These are phyloP conservation scores for Monilinia fructigena DNA, from an alignment of 2,329 filamentous ascomycete species.

Conservation along the genomic window DNA sequence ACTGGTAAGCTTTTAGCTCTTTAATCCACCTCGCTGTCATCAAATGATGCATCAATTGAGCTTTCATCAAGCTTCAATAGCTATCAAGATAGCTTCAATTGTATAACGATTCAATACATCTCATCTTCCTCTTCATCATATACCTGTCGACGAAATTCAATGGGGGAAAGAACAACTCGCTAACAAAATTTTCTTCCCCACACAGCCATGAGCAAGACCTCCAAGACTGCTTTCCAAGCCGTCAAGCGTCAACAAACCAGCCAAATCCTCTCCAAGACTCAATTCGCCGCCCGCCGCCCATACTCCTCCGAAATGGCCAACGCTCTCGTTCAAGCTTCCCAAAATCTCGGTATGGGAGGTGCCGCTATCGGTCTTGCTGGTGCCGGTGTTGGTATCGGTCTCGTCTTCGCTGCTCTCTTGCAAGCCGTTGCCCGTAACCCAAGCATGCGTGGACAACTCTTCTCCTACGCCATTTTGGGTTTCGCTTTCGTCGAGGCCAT, in stretches of 20 bases:
- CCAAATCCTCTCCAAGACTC: slow-evolving; percentile 59
- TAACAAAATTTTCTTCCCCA: slow-evolving; percentile 32
- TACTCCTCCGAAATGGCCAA: slow-evolving; percentile 88
- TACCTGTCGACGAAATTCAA: slow-evolving; percentile 4
- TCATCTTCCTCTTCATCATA: background rate
- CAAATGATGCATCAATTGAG: slow-evolving; percentile 22
- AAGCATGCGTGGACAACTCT: slow-evolving; percentile 90
- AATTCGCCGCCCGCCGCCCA: slow-evolving; percentile 49
- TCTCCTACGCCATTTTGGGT: slow-evolving; percentile 93
- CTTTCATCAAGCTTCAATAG: slow-evolving; percentile 11
- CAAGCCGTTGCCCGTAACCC: slow-evolving; percentile 92
- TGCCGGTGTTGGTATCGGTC: slow-evolving; percentile 93
- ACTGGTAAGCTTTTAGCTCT: slow-evolving; percentile 55
- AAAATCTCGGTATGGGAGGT: slow-evolving; percentile 86
- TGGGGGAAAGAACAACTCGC: slow-evolving; percentile 26
- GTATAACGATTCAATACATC: slow-evolving; percentile 10
- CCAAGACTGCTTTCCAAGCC: slow-evolving; percentile 35
- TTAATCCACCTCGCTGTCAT: slow-evolving; percentile 16
- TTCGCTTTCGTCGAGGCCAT: slow-evolving; percentile 94
- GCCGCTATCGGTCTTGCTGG: slow-evolving; percentile 89
- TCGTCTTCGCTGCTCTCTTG: slow-evolving; percentile 88
- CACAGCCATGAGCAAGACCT: slow-evolving; percentile 42
- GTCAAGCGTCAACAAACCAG: slow-evolving; percentile 70
- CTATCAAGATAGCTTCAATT: slow-evolving; percentile 13
- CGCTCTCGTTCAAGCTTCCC: slow-evolving; percentile 85